Conservation (phyloP, 176 grass and related monocot genomes). For the Otatea glauca region DNA sequence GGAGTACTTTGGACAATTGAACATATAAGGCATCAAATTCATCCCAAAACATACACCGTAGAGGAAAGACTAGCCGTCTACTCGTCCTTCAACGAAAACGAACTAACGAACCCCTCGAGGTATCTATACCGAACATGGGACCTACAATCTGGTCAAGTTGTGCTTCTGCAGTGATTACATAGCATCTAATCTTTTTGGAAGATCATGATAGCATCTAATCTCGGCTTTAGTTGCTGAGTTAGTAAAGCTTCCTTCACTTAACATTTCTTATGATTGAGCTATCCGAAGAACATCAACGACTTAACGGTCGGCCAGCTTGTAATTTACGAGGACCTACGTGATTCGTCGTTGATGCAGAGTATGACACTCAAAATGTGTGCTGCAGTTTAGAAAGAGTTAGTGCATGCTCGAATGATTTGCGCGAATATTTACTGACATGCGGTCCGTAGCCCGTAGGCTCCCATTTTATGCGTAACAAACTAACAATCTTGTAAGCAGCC, state of each 20-base stretch:
- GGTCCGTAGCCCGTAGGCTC: background rate
- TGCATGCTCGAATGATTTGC: background rate
- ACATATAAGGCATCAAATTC: background rate
- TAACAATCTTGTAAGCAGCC: background rate
- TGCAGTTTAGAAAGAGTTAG: background rate
- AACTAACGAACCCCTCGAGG: background rate
- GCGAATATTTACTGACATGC: background rate
- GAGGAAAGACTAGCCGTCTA: background rate
- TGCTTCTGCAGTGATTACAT: background rate
- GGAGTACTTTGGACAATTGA: too few relatives aligned
- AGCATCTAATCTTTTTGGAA: constrained; percentile 15
- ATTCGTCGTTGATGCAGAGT: background rate
- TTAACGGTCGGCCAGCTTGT: constrained; percentile 27
- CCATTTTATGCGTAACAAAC: background rate
- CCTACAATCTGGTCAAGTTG: background rate
- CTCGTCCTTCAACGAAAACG: background rate
- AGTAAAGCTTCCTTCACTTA: constrained; percentile 1
- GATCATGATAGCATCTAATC: constrained; percentile 8
- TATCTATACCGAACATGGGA: constrained; percentile 32
- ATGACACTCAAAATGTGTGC: background rate
- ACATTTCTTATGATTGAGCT: background rate
- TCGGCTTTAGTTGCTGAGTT: constrained; percentile 1
- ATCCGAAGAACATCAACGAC: constrained; percentile 4
- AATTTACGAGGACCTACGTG: background rate
- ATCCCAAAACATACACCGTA: too few relatives aligned